phyloP scores from a whole-genome alignment of 441 rosid species.

The Gossypium gossypioides region DNA sequence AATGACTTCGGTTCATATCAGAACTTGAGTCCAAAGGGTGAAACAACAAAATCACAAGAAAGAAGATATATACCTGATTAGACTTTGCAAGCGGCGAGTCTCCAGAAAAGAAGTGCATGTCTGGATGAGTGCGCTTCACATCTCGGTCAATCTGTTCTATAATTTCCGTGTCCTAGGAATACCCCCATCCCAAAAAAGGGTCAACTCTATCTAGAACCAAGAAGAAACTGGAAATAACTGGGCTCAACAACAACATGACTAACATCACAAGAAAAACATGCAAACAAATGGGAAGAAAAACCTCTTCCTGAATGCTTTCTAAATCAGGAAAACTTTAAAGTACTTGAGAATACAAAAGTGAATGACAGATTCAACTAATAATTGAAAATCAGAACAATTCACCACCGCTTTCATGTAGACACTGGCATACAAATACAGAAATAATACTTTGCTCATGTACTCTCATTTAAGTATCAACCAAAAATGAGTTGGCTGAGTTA shows the following conservation, averaged over 20 bases:
- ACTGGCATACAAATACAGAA: not conserved
- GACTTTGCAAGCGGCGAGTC: conserved; percentile 61
- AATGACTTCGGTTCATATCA: conserved; percentile 11
- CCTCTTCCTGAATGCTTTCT: not conserved
- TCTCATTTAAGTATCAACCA: not conserved
- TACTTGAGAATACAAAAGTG: not conserved
- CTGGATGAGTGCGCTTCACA: conserved; percentile 95
- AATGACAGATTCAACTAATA: not conserved
- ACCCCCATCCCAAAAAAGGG: not conserved
- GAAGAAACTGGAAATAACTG: not conserved
- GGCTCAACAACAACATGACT: not conserved
- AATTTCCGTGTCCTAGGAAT: conserved; percentile 65
- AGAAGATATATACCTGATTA: conserved; percentile 56
- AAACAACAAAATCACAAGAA: not conserved
- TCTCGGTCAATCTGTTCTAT: conserved; percentile 91
- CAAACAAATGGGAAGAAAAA: not conserved
- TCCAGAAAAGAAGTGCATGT: conserved; percentile 79
- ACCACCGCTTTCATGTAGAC: not conserved
- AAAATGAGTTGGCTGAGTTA: not conserved
- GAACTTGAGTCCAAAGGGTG: conserved; percentile 7
- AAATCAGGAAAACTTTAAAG: not conserved
- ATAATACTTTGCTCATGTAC: not conserved
- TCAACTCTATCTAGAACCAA: not conserved
- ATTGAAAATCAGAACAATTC: not conserved
- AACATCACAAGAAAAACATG: not conserved